phyloP scores from a whole-genome alignment of 768 basidiomycete genomes.

The Boletales sp. region DNA sequence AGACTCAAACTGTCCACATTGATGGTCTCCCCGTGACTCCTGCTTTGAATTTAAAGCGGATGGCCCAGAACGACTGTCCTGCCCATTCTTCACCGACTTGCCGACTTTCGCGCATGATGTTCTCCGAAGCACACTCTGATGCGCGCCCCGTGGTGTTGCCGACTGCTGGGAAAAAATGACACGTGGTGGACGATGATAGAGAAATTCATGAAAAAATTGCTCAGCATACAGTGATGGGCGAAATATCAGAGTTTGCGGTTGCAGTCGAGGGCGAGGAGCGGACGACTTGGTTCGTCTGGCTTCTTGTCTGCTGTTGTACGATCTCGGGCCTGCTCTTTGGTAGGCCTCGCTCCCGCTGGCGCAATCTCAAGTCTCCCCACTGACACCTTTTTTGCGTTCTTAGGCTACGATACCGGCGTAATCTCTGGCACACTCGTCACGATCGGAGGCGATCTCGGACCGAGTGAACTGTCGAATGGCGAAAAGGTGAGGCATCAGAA shows the following conservation, averaged over 20 bases:
- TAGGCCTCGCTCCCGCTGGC: conserved; percentile 27
- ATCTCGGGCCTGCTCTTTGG: conserved; percentile 77
- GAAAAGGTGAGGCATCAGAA: conserved; percentile 48
- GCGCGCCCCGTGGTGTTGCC: not conserved
- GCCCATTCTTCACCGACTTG: too few relatives aligned
- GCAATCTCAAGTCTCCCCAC: too few relatives aligned
- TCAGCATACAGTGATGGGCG: conserved; percentile 30
- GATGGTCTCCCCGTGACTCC: too few relatives aligned
- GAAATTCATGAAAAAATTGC: conserved; percentile 15
- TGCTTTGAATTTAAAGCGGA: too few relatives aligned
- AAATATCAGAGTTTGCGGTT: conserved; percentile 57
- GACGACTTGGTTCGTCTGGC: conserved; percentile 74
- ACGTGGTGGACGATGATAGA: not conserved
- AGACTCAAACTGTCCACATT: too few relatives aligned
- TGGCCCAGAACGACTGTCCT: too few relatives aligned
- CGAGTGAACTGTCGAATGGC: conserved; percentile 48
- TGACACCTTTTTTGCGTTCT: not conserved
- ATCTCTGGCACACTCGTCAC: conserved; percentile 79
- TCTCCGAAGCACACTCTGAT: not conserved
- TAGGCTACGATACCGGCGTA: conserved; percentile 80
- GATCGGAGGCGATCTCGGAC: conserved; percentile 64
- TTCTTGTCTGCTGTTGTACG: conserved; percentile 70
- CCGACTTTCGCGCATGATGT: not conserved
- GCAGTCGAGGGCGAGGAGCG: conserved; percentile 63
- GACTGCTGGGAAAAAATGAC: conserved; percentile 1